A percentile compares a stretch with the other conserved stretches of the same genome.
Conservation (phyloP, 1,284 basidiomycete species). For the Athelia psychrophila region DNA sequence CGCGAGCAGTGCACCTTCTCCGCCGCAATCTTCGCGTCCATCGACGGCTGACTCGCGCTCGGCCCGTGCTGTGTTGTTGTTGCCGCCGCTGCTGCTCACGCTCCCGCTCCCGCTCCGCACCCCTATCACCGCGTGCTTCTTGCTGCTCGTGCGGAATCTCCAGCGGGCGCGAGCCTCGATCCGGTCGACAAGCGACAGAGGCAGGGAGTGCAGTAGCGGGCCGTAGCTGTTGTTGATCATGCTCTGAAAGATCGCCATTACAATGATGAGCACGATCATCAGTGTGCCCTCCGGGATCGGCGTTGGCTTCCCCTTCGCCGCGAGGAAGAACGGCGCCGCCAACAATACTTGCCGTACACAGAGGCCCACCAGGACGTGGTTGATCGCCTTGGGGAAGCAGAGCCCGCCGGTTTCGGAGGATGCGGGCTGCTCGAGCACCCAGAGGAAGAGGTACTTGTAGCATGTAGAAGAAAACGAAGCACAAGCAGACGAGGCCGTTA, state of each 20-base stretch:
- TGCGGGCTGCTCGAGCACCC: constrained; percentile 73
- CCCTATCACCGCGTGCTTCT: neutral
- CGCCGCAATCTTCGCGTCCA: no score
- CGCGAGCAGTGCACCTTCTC: neutral
- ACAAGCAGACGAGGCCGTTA: constrained; percentile 83
- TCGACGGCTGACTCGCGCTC: no score
- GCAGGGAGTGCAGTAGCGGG: constrained; percentile 65
- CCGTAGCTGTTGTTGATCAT: constrained; percentile 69
- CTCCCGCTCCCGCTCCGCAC: neutral
- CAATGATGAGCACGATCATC: constrained; percentile 79
- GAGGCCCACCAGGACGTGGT: constrained; percentile 89
- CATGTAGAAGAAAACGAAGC: constrained; percentile 84
- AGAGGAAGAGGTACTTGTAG: constrained; percentile 91
- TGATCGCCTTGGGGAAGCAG: constrained; percentile 95
- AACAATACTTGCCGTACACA: constrained; percentile 87
- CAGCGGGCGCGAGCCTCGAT: constrained; percentile 15
- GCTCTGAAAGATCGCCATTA: constrained; percentile 69
- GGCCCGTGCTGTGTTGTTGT: no score
- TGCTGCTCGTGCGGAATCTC: constrained; percentile 26
- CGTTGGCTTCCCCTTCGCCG: constrained; percentile 47
- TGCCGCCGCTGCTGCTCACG: no score
- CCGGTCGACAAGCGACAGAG: constrained; percentile 76
- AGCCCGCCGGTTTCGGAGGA: constrained; percentile 86
- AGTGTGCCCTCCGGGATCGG: constrained; percentile 75
- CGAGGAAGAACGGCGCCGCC: constrained; percentile 86